Evolutionary conservation across 2,329 filamentous ascomycete species (phyloP), one percentile per base, ranked within the genome.

Genomic region (Periconia macrospinosa): DNA sequence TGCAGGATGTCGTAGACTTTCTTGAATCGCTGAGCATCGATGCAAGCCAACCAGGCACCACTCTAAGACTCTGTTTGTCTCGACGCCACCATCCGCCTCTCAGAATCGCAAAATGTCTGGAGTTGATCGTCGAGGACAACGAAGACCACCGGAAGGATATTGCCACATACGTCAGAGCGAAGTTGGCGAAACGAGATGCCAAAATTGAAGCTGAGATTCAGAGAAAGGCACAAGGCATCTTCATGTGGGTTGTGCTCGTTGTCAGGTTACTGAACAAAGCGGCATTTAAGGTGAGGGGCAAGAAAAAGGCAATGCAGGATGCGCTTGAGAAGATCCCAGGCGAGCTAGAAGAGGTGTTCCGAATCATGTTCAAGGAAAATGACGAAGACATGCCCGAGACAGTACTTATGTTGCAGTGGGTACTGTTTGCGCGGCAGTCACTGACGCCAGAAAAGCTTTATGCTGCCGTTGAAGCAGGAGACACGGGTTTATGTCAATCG

Each of bases 221-320:
- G 1, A 43, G 64, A 10, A 76, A 72, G 35, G 65, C 77, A 0
- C 66, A 64, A 6, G 49, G 49, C 13, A 45, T 52, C 43, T 52
- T 52, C 19, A 46, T 52, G 49, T 52, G 49, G 49, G 49, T 75
- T 1, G 70, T 78, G 1, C 56, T 80, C 0, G 78, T 79, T 3
- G 66, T 80, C 1, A 50, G 69, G 10, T 78, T 79, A 6, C 65
- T 81, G 1, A 78, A 79, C 44, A 71, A 72, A 30, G 75, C 76
- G n/a, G n/a, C n/a, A n/a, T n/a, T 53, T 6, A 18, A 56, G 3
- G 67, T 72, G 35, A 60, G 63, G 0, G 55, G 63, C n/a, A 60
- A 56, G 0, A 44, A 7, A 44, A 44, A 19, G 6, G n/a, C 6
- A 19, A 45, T 79, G 6, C 55, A 62, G 30, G 53, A 66, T 52